A percentile compares a stretch with the other conserved stretches of the same genome.
Conservation (phyloP, 2,329 filamentous ascomycete genomes). For the Magnaporthiopsis poae region DNA sequence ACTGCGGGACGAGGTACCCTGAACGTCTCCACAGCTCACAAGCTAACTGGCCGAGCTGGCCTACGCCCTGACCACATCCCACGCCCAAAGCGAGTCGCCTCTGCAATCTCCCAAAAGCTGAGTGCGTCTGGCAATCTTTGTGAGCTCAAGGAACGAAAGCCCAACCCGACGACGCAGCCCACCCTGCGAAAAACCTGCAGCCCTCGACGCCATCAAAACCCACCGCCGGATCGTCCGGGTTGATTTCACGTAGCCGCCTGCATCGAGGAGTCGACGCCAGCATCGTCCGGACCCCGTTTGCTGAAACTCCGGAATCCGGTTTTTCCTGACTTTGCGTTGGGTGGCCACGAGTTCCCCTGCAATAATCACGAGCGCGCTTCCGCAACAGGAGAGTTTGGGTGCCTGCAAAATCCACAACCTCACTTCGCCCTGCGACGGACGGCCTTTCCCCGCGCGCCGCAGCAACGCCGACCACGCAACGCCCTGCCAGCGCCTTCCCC, state of each 20-base stretch:
- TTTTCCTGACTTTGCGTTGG: neutral
- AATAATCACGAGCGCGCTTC: neutral
- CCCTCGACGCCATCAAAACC: neutral
- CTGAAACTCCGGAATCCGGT: neutral
- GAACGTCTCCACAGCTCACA: neutral
- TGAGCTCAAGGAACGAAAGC: slow-evolving; percentile 1
- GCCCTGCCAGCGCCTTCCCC: neutral
- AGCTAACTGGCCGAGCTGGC: neutral
- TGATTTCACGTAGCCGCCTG: neutral
- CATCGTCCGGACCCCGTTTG: neutral
- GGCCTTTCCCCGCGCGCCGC: neutral
- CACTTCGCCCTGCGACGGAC: neutral
- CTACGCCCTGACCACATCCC: neutral
- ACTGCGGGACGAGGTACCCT: neutral
- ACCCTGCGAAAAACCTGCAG: neutral
- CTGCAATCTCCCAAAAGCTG: neutral
- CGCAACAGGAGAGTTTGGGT: neutral
- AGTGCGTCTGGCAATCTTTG: neutral
- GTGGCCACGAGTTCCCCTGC: neutral
- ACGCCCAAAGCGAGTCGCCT: neutral
- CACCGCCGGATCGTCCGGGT: neutral
- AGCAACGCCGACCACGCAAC: neutral
- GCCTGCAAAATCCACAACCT: neutral
- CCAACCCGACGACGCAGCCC: neutral
- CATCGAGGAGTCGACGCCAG: neutral